Evolutionary conservation across 2,329 filamentous ascomycete genomes (phyloP).

Genomic region (Thyridium curvatum): DNA sequence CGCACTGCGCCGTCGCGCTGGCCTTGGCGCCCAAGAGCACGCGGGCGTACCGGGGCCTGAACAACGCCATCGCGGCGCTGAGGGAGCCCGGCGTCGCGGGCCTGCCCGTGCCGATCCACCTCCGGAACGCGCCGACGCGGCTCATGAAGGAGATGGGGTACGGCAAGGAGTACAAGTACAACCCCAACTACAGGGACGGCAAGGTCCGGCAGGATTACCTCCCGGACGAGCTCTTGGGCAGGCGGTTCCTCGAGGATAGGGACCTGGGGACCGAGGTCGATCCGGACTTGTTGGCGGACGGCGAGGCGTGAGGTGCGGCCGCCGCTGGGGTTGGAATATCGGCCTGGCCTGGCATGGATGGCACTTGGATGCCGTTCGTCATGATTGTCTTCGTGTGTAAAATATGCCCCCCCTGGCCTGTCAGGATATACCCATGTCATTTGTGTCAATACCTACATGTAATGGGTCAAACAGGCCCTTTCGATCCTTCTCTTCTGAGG

Average conservation of each 20-base stretch:
- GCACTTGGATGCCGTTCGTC: too few species aligned
- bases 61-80: conserved; percentile 72
- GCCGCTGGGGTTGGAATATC: too few species aligned
- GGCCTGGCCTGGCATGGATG: too few species aligned
- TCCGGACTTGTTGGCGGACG: conserved; percentile 47
- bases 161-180: conserved; percentile 92
- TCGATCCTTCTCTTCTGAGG: too few species aligned
- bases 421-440: too few species aligned
- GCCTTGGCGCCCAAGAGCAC: conserved; percentile 81
- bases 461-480: too few species aligned
- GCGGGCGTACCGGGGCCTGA: conserved; percentile 74
- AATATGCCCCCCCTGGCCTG: too few species aligned
- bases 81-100: conserved; percentile 77
- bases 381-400: too few species aligned
- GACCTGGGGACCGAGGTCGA: conserved; percentile 79
- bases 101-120: conserved; percentile 76
- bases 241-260: conserved; percentile 69
- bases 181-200: conserved; percentile 81
- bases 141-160: conserved; percentile 92
- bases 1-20: conserved; percentile 79
- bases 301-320: not conserved
- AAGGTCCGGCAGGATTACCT: conserved; percentile 83
- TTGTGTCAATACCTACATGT: too few species aligned
- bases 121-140: conserved; percentile 86
- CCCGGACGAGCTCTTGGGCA: conserved; percentile 66